A percentile compares a stretch with the other conserved stretches of the same genome.
phyloP scores from a whole-genome alignment of 257 asterid species.

The Petunia axillaris region DNA sequence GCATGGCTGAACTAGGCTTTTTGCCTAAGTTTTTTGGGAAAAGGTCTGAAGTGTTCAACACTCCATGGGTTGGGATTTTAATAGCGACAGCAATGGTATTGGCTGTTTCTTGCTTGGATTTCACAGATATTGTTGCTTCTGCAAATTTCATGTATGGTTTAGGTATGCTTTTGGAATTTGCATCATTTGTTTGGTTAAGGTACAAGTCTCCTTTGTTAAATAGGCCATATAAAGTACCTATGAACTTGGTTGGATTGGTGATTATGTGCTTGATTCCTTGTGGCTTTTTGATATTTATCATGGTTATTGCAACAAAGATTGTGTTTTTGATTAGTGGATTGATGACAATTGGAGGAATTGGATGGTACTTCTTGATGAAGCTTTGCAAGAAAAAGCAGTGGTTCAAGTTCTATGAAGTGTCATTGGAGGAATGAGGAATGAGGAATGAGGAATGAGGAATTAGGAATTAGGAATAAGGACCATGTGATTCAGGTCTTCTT shows the following conservation, averaged over 20 bases:
- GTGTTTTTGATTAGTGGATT: conserved; percentile 58
- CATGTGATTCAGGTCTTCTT: too few relatives aligned
- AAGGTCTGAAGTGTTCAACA: conserved; percentile 56
- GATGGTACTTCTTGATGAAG: conserved; percentile 59
- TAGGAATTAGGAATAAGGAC: too few relatives aligned
- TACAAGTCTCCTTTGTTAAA: conserved; percentile 36
- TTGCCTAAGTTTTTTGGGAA: conserved; percentile 44
- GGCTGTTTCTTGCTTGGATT: conserved; percentile 46
- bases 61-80: conserved; percentile 72
- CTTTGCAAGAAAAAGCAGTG: conserved; percentile 48
- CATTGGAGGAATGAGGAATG: background rate
- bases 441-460: background rate
- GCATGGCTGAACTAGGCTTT: conserved; percentile 61
- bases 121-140: conserved; percentile 43
- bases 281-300: conserved; percentile 53
- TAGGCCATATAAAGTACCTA: conserved; percentile 61
- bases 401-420: conserved; percentile 24
- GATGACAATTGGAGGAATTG: conserved; percentile 54
- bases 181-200: conserved; percentile 59
- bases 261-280: conserved; percentile 64
- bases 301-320: conserved; percentile 55
- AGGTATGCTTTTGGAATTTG: conserved; percentile 72
- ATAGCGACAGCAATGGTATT: conserved; percentile 50
- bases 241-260: conserved; percentile 49
- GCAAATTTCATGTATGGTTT: conserved; percentile 65